Evolutionary conservation across 495 filamentous ascomycete species (phyloP).

Genomic region (Penicillium cinerascens): DNA sequence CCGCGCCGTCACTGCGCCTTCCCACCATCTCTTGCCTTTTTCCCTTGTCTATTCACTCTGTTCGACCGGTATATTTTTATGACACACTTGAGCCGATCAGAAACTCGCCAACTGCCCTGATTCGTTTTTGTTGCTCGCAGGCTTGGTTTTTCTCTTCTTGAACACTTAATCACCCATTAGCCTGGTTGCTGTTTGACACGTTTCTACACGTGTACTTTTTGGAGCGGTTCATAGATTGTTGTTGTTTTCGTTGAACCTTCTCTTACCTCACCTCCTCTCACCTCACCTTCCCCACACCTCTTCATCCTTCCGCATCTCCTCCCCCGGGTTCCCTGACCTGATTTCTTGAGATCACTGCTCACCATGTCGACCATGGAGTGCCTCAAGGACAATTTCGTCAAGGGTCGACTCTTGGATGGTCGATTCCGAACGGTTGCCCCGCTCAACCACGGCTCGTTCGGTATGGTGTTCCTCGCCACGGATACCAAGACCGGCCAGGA

Average conservation of each 20-base stretch:
- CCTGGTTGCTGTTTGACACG: conserved; percentile 43
- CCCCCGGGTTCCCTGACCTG: conserved; percentile 16
- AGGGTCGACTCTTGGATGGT: conserved; percentile 72
- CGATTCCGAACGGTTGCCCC: conserved; percentile 89
- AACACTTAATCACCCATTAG: conserved; percentile 39
- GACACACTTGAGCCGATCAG: conserved; percentile 54
- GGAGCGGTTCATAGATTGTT: conserved; percentile 31
- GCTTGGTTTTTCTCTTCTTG: conserved; percentile 34
- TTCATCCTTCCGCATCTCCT: conserved; percentile 7
- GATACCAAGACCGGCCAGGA: conserved; percentile 69
- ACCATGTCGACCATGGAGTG: conserved; percentile 65
- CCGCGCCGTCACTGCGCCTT: conserved; percentile 39
- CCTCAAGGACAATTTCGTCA: conserved; percentile 67
- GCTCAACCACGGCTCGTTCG: conserved; percentile 97
- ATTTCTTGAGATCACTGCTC: conserved; percentile 33
- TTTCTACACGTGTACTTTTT: conserved; percentile 34
- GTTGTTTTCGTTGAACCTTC: conserved; percentile 20
- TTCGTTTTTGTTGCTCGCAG: conserved; percentile 23
- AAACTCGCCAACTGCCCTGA: conserved; percentile 23
- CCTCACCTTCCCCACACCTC: conserved; percentile 17
- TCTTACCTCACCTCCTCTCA: conserved; percentile 7
- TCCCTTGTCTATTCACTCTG: conserved; percentile 57
- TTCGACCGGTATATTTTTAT: conserved; percentile 51
- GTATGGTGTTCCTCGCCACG: conserved; percentile 91
- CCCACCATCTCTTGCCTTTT: conserved; percentile 43